Conservation (phyloP, 2,329 filamentous ascomycete genomes). For the Fusarium mexicanum region DNA sequence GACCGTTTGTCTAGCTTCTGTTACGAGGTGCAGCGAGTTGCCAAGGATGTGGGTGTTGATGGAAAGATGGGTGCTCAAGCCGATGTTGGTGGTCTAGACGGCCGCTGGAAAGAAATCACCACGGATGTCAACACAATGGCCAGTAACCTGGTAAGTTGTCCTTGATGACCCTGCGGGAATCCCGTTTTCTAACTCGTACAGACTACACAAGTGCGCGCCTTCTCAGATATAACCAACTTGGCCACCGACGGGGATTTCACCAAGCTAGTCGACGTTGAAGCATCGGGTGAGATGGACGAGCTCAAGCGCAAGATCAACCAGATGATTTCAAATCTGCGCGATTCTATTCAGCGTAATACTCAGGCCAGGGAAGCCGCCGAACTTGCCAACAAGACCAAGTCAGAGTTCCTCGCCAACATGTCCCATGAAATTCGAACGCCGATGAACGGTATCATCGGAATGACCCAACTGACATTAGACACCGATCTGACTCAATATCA, state of each 20-base stretch:
- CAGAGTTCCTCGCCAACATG: constrained; percentile 98
- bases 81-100: constrained; percentile 90
- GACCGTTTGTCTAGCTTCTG: constrained; percentile 95
- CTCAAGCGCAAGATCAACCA: constrained; percentile 99
- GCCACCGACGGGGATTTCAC: constrained; percentile 98
- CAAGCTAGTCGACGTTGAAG: constrained; percentile 95
- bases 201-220: constrained; percentile 96
- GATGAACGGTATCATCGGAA: constrained; percentile 97
- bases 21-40: constrained; percentile 93
- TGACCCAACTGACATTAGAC: constrained; percentile 96
- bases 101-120: constrained; percentile 98
- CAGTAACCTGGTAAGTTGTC: constrained; percentile 64
- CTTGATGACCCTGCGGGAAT: not conserved
- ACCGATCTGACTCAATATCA: constrained; percentile 95
- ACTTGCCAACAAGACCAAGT: constrained; percentile 97
- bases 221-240: constrained; percentile 97
- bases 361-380: constrained; percentile 95
- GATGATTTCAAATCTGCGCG: constrained; percentile 95
- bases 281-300: constrained; percentile 98
- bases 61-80: constrained; percentile 99
- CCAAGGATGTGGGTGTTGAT: constrained; percentile 95
- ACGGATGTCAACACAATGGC: constrained; percentile 96
- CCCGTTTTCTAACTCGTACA: constrained; percentile 52
- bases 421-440: constrained; percentile 97
- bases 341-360: constrained; percentile 96